phyloP scores from a whole-genome alignment of 495 filamentous ascomycete species.

The Rhizodiscina lignyota region DNA sequence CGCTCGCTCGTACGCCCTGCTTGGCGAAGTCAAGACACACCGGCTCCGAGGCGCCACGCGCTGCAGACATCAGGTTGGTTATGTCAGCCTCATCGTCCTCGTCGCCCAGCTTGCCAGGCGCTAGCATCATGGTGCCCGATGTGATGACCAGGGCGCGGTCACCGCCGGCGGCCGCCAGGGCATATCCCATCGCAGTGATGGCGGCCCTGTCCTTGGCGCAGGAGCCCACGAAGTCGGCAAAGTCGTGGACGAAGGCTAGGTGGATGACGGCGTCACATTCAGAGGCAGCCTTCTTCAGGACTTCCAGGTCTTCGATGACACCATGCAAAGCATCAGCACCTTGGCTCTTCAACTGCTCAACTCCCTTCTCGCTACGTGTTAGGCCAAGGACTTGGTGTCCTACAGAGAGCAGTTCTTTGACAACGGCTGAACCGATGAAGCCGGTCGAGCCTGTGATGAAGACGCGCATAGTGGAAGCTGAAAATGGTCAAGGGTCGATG shows the following conservation, averaged over 20 bases:
- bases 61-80: too few species aligned
- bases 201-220: conserved; percentile 25
- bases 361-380: conserved; percentile 17
- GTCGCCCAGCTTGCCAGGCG: too few species aligned
- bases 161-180: conserved; percentile 19
- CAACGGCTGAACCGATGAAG: conserved; percentile 28
- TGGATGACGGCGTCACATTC: conserved; percentile 28
- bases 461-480: conserved; percentile 26
- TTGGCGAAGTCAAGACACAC: too few species aligned
- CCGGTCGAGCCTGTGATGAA: conserved; percentile 34
- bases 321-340: conserved; percentile 26
- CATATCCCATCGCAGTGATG: conserved; percentile 22
- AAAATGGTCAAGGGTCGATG: too few species aligned
- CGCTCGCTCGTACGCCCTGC: conserved; percentile 20
- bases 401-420: conserved; percentile 22
- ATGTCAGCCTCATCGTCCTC: too few species aligned
- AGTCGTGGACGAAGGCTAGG: conserved; percentile 30
- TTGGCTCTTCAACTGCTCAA: conserved; percentile 13
- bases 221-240: conserved; percentile 18
- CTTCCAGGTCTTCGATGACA: conserved; percentile 21
- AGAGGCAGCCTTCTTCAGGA: conserved; percentile 20
- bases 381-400: conserved; percentile 29
- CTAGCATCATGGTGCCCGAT: conserved; percentile 25
- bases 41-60: conserved; percentile 23
- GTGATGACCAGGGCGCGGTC: conserved; percentile 26